Evolutionary conservation across 2,329 filamentous ascomycete genomes (phyloP).

Genomic region (Pseudogymnoascus sp.): DNA sequence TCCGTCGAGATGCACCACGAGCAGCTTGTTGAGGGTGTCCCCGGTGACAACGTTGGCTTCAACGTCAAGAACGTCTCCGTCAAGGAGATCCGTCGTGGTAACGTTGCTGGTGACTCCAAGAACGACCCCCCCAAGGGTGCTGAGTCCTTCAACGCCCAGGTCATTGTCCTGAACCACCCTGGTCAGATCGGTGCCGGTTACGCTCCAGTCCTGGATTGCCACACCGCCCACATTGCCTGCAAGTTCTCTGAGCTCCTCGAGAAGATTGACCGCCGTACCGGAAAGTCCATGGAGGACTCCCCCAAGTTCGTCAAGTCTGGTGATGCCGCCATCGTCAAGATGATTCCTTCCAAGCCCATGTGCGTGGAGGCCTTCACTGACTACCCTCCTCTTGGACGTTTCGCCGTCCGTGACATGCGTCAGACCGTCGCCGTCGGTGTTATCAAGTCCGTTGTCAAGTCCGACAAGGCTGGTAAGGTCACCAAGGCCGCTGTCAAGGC

Average conservation of each 20-base stretch:
- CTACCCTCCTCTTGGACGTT: constrained; percentile 98
- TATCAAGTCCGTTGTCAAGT: constrained; percentile 64
- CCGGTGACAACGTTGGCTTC: constrained; percentile 99
- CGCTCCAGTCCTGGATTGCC: constrained; percentile 98
- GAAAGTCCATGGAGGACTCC: constrained; percentile 82
- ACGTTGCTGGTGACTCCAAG: constrained; percentile 99
- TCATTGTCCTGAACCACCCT: constrained; percentile 99
- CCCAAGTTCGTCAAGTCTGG: constrained; percentile 99
- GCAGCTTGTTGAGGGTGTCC: constrained; percentile 89
- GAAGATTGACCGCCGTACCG: constrained; percentile 99
- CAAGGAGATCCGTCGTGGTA: constrained; percentile 99
- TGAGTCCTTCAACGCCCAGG: constrained; percentile 98
- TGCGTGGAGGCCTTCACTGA: constrained; percentile 99
- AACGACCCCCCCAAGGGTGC: constrained; percentile 87
- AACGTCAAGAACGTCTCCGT: constrained; percentile 99
- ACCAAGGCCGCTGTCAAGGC: constrained; percentile 35
- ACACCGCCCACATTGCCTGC: constrained; percentile 99
- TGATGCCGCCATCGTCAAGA: constrained; percentile 99
- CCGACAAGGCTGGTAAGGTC: constrained; percentile 29
- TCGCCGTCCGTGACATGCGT: constrained; percentile 99
- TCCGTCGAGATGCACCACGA: constrained; percentile 99
- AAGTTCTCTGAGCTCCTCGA: constrained; percentile 99
- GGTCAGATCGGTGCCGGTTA: constrained; percentile 99
- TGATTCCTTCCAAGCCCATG: constrained; percentile 99
- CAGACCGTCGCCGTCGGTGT: constrained; percentile 86